Evolutionary conservation across 148 eudicot species (phyloP).

Genomic region (Arctostaphylos glauca): DNA sequence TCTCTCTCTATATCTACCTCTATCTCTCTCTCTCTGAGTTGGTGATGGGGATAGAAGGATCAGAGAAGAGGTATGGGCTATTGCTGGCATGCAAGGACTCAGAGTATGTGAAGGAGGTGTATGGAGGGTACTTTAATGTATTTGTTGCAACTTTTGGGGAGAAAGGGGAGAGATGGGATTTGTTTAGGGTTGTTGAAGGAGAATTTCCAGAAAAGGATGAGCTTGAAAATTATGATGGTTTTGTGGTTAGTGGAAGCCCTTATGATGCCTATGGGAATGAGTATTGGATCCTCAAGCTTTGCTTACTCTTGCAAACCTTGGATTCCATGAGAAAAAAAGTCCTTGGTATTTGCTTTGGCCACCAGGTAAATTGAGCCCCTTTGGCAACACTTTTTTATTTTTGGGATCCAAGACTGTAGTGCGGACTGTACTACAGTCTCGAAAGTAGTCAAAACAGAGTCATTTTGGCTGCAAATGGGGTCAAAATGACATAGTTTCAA

Average conservation of each 20-base stretch:
- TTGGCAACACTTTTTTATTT: no score
- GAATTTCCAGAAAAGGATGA: conserved; percentile 51
- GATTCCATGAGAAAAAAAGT: conserved; percentile 55
- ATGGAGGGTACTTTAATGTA: conserved; percentile 69
- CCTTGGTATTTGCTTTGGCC: conserved; percentile 84
- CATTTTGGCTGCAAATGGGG: no score
- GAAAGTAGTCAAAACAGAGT: no score
- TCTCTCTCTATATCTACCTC: background rate
- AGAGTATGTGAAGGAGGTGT: conserved; percentile 55
- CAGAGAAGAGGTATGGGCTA: conserved; percentile 34
- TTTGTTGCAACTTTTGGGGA: conserved; percentile 55
- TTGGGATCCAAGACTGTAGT: background rate
- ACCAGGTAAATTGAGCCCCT: conserved; percentile 40
- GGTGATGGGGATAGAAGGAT: conserved; percentile 26
- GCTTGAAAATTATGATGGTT: conserved; percentile 56
- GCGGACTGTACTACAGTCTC: no score
- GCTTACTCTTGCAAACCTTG: conserved; percentile 48
- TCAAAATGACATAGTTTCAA: no score
- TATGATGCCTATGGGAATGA: conserved; percentile 69
- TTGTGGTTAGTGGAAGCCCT: conserved; percentile 75
- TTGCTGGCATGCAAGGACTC: conserved; percentile 63
- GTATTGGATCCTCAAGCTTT: conserved; percentile 61
- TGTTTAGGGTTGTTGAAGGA: conserved; percentile 63
- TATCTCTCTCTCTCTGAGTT: background rate
- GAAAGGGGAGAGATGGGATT: conserved; percentile 63